Percentiles rank a stretch among this genome's conserved stretches.
These are phyloP conservation scores for Cyclocybe aegerita DNA, from an alignment of 768 basidiomycete genomes.

Conservation along the genomic window DNA sequence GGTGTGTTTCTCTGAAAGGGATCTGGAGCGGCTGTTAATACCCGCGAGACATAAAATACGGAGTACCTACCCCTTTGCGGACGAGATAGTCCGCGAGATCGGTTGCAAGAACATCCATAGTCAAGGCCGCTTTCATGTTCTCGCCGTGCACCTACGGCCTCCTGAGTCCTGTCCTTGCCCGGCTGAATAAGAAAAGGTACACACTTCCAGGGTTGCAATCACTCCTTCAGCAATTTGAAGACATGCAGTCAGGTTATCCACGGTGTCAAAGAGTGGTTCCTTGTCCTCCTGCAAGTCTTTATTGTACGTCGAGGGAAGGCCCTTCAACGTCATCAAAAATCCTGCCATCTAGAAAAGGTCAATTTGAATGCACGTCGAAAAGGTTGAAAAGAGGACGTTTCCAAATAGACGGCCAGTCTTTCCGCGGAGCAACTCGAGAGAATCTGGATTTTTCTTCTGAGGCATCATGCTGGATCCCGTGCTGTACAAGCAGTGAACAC, in stretches of 20 bases:
- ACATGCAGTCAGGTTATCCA: constrained; percentile 86
- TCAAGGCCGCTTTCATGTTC: constrained; percentile 88
- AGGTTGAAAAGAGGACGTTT: constrained; percentile 50
- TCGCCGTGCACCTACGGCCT: constrained; percentile 73
- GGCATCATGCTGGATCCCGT: constrained; percentile 99
- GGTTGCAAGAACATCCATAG: constrained; percentile 98
- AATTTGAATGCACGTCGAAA: constrained; percentile 3
- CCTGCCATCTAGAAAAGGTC: constrained; percentile 78
- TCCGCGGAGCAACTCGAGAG: constrained; percentile 90
- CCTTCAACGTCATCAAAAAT: constrained; percentile 96
- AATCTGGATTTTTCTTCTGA: constrained; percentile 99
- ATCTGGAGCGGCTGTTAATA: constrained; percentile 53
- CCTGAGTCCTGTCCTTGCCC: background rate
- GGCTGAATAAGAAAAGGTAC: constrained; percentile 18
- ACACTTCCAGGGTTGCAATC: constrained; percentile 82
- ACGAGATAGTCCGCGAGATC: constrained; percentile 98
- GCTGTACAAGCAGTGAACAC: constrained; percentile 36
- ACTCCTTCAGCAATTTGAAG: constrained; percentile 95
- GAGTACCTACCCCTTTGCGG: constrained; percentile 83
- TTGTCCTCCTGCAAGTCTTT: constrained; percentile 99
- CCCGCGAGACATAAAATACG: background rate
- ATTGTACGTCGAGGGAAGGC: constrained; percentile 97
- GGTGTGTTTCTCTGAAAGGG: constrained; percentile 98
- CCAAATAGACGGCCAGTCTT: constrained; percentile 96
- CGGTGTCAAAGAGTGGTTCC: constrained; percentile 93